Base-by-base conservation (phyloP, 2,329 filamentous ascomycete species). In the Curvularia sp. region DNA sequence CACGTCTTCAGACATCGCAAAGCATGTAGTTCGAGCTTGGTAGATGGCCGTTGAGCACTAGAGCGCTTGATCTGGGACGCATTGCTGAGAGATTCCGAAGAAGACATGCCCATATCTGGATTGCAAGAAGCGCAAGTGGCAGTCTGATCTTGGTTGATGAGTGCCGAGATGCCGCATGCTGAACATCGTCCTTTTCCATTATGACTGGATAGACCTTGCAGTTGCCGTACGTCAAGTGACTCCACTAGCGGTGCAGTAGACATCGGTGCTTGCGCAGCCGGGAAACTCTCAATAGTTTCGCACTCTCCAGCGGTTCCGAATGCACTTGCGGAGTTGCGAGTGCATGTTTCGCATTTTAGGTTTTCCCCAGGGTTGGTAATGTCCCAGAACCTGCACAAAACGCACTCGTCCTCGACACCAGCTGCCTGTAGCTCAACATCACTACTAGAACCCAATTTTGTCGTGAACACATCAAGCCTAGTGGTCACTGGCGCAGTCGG, bases 21-120 rank as follows among this genome's bases (percentile, higher is more conserved):
- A 18, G 74, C 74, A 18, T 61, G 61, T 5, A 66, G 63, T 28
- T 73, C 69, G 34, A 77, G 70, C 42, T 75, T 75, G 3, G 61
- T 61, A 42, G 65, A 46, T 27, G 55, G 65, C 8, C 70, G 64
- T 43, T 69, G 66, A 13, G 71, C 73, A 21, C 69, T 61, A 5
- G 74, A 77, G 28, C 73, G 69, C 53, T 59, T 69, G 39, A 75
- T 59, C 2, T 64, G 63, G 21, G 53, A 49, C 5, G 52, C 15
- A 18, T 45, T 21, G 5, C 27, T 21, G 7, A 56, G 60, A 3
- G 66, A 65, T 25, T 55, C 45, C 5, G 59, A 67, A 4, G 58
- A 68, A 3, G 59, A 49, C 9, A 60, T 41, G n/a, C 39, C 21
- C 13, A 49, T 48, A 42, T 62, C 25, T 13, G 48, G 45, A 13